Conservation (phyloP, 805 yeast genomes). For the Candida khao-thaluensis region DNA sequence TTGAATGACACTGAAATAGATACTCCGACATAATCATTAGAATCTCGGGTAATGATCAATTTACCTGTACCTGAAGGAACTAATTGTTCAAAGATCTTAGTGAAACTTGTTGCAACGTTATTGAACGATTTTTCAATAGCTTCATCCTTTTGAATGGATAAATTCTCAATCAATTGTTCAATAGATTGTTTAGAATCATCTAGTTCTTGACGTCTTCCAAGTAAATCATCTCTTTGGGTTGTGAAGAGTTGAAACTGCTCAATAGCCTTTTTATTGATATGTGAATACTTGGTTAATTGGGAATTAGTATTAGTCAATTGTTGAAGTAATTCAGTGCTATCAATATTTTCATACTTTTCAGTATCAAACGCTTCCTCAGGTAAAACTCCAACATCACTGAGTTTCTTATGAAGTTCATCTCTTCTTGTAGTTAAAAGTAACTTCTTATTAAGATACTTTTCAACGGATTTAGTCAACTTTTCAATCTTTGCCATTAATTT, state of each 20-base stretch:
- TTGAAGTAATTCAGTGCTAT: conserved; percentile 53
- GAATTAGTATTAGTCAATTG: conserved; percentile 55
- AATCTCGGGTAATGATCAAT: conserved; percentile 49
- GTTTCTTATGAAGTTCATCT: conserved; percentile 68
- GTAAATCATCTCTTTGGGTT: conserved; percentile 66
- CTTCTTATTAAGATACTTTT: conserved; percentile 61
- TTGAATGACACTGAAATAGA: conserved; percentile 88
- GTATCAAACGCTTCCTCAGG: conserved; percentile 77
- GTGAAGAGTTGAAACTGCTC: conserved; percentile 78
- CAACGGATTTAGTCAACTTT: conserved; percentile 59
- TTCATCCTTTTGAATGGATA: conserved; percentile 75
- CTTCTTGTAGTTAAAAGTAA: conserved; percentile 58
- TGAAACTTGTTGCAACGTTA: conserved; percentile 71
- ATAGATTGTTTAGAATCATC: conserved; percentile 71
- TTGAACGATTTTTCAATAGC: conserved; percentile 79
- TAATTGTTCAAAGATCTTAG: conserved; percentile 70
- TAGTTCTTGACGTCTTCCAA: conserved; percentile 64
- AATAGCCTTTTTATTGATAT: conserved; percentile 84
- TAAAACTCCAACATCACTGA: conserved; percentile 81
- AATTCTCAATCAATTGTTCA: conserved; percentile 62
- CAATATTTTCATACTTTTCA: conserved; percentile 37
- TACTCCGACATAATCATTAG: conserved; percentile 66
- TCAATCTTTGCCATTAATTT: conserved; percentile 55
- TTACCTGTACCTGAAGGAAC: conserved; percentile 84
- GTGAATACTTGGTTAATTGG: conserved; percentile 61